A percentile compares a stretch with the other conserved stretches of the same genome.
These are phyloP conservation scores for Aspergillus tubingensis DNA, from an alignment of 2,329 filamentous ascomycete genomes.

Conservation along the genomic window DNA sequence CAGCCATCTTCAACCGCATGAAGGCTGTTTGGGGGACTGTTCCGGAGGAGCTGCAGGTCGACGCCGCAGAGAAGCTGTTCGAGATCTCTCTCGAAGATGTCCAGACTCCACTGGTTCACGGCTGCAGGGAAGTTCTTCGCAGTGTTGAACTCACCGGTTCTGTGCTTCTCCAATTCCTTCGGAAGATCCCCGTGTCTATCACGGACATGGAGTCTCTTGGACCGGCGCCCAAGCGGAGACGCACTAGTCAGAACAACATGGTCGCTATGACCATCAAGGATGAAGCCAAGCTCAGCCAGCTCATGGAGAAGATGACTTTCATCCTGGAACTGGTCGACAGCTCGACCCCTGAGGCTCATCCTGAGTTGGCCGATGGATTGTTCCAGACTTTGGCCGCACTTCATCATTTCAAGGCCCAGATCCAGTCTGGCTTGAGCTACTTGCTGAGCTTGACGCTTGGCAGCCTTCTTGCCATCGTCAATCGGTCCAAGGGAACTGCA, in stretches of 20 bases:
- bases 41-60: slow-evolving; percentile 39
- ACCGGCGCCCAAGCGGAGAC: slow-evolving; percentile 74
- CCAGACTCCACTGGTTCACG: slow-evolving; percentile 31
- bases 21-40: slow-evolving; percentile 67
- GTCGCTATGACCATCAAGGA: slow-evolving; percentile 63
- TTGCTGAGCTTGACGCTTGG: slow-evolving; percentile 81
- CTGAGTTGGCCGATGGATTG: slow-evolving; percentile 73
- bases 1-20: slow-evolving; percentile 68
- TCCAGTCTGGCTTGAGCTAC: slow-evolving; percentile 86
- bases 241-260: slow-evolving; percentile 72
- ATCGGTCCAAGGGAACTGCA: slow-evolving; percentile 61
- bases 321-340: slow-evolving; percentile 86
- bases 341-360: slow-evolving; percentile 71
- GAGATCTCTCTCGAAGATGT: slow-evolving; percentile 41
- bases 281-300: slow-evolving; percentile 65
- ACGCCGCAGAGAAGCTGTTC: slow-evolving; percentile 42
- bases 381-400: slow-evolving; percentile 86
- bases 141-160: slow-evolving; percentile 72
- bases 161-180: slow-evolving; percentile 71
- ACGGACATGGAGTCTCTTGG: slow-evolving; percentile 70
- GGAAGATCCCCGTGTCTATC: slow-evolving; percentile 70
- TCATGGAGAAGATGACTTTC: slow-evolving; percentile 77
- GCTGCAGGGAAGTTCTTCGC: slow-evolving; percentile 66
- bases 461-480: slow-evolving; percentile 80
- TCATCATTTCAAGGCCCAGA: slow-evolving; percentile 77